Conservation (phyloP, 345 rosid species). For the Camelina laxa region DNA sequence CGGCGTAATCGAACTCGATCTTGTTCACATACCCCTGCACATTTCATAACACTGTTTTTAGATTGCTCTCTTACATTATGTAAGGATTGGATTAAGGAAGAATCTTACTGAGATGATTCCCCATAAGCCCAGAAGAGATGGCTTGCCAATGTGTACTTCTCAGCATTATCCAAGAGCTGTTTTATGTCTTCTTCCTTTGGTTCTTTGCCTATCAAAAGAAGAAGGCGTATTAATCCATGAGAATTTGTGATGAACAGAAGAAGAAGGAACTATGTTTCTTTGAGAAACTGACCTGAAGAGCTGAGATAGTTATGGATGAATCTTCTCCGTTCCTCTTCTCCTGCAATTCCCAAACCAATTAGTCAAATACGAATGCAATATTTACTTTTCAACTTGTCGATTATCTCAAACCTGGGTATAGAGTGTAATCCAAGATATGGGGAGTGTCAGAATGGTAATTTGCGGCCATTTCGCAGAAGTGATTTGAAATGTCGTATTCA, state of each 20-base stretch:
- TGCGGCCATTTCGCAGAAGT: conserved; percentile 91
- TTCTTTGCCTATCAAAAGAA: conserved; percentile 50
- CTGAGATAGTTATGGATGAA: conserved; percentile 60
- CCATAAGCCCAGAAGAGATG: conserved; percentile 83
- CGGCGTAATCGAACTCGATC: conserved; percentile 54
- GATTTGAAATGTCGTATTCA: conserved; percentile 89
- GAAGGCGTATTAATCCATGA: conserved; percentile 1
- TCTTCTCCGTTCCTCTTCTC: conserved; percentile 67
- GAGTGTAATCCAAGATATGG: conserved; percentile 69
- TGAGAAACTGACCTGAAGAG: conserved; percentile 48
- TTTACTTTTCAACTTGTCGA: not conserved
- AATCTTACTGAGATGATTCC: conserved; percentile 52
- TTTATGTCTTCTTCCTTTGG: conserved; percentile 56
- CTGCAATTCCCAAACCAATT: conserved; percentile 47
- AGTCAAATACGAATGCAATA: conserved; percentile 23
- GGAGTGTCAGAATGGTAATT: conserved; percentile 85
- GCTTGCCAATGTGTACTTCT: conserved; percentile 72
- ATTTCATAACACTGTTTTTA: not conserved
- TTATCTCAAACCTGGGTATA: conserved; percentile 61
- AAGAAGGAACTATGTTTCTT: conserved; percentile 6
- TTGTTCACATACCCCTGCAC: conserved; percentile 52
- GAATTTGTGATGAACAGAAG: not conserved
- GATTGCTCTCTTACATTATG: not conserved
- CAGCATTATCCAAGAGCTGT: conserved; percentile 52
- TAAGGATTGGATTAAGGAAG: not conserved